Conservation (phyloP, 176 grass and related monocot genomes). For the Oryza coarctata region DNA sequence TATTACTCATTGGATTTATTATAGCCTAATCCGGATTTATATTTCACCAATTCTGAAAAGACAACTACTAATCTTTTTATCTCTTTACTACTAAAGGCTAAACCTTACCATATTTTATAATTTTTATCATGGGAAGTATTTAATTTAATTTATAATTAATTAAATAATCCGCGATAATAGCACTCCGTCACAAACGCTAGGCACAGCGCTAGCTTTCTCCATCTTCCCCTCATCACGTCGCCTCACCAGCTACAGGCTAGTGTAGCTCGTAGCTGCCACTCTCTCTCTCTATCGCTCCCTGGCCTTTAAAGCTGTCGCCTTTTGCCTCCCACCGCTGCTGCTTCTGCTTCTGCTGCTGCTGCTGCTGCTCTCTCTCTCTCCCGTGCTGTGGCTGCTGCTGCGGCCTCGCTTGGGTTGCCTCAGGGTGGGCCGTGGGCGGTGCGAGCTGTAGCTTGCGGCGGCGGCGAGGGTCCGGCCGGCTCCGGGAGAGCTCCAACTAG, state of each 20-base stretch:
- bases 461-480: neutral
- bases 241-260: neutral
- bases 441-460: neutral
- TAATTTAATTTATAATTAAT: no score
- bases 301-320: constrained; percentile 79
- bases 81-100: no score
- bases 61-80: no score
- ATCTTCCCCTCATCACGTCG: constrained; percentile 5
- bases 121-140: no score
- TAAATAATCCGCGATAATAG: no score
- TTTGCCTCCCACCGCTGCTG: constrained; percentile 23
- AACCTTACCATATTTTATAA: no score
- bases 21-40: no score
- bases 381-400: neutral
- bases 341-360: no score
- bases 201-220: neutral
- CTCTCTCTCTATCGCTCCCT: constrained; percentile 25
- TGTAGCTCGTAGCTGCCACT: neutral
- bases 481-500: neutral
- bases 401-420: neutral
- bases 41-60: no score
- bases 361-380: neutral
- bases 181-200: no score
- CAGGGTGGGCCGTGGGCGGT: constrained; percentile 16
- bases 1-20: no score